These are phyloP conservation scores for Globisporangium radiosum DNA, from an alignment of 352 stramenopile species.

Conservation along the genomic window DNA sequence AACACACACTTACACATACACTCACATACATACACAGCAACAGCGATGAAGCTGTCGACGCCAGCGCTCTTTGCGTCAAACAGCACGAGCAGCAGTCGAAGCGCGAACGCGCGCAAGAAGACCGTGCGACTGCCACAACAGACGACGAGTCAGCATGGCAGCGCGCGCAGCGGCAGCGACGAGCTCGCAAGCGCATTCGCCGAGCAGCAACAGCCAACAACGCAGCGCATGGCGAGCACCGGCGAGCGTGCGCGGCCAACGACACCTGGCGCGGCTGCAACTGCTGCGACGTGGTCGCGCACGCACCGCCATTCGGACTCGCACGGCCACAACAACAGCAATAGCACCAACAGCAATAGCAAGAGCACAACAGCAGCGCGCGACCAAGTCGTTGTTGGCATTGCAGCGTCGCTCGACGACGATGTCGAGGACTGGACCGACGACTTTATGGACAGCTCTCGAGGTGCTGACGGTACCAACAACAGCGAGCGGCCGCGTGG, in stretches of 20 bases:
- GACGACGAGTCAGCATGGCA: not conserved
- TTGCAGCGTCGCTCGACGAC: constrained; percentile 56
- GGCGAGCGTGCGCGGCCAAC: constrained; percentile 5
- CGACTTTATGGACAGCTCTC: constrained; percentile 34
- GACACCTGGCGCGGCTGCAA: not conserved
- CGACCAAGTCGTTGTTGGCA: constrained; percentile 61
- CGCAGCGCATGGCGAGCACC: constrained; percentile 7
- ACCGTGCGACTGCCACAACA: not conserved
- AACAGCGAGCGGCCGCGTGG: not conserved
- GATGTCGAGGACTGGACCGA: constrained; percentile 75
- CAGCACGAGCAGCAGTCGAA: not conserved
- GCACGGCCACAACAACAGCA: constrained; percentile 9
- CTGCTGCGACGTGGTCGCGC: constrained; percentile 2
- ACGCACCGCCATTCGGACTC: constrained; percentile 12
- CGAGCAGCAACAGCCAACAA: not conserved
- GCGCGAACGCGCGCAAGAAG: constrained; percentile 5
- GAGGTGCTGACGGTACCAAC: not conserved
- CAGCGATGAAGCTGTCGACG: not conserved
- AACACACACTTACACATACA: not conserved
- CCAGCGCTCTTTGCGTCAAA: not conserved
- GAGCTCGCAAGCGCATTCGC: not conserved
- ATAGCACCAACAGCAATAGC: not conserved
- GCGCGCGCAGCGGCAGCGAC: not conserved
- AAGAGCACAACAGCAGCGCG: not conserved
- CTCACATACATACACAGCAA: not conserved